Conservation (phyloP, 257 asterid genomes). For the Lavandula angustifolia region DNA sequence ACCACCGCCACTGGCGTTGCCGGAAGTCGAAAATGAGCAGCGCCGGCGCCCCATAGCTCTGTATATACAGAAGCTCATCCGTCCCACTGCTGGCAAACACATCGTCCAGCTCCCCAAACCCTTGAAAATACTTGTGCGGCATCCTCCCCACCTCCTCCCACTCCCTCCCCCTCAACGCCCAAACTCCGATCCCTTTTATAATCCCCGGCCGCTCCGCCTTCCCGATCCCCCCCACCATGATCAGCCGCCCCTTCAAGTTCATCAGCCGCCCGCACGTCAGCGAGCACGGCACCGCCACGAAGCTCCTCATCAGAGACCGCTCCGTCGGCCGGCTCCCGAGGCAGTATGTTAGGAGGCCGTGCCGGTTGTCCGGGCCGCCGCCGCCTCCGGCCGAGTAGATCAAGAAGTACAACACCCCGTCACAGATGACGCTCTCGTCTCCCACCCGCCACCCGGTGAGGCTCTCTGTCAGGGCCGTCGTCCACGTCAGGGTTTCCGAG, state of each 20-base stretch:
- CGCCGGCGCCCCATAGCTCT: slow-evolving; percentile 75
- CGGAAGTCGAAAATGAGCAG: slow-evolving; percentile 59
- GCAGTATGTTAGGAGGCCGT: slow-evolving; percentile 60
- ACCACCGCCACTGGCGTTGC: slow-evolving; percentile 78
- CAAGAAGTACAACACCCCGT: slow-evolving; percentile 73
- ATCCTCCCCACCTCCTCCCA: slow-evolving; percentile 79
- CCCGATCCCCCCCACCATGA: slow-evolving; percentile 95
- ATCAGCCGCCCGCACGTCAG: slow-evolving; percentile 90
- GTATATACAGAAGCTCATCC: slow-evolving; percentile 74
- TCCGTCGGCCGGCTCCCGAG: slow-evolving; percentile 39
- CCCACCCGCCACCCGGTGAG: slow-evolving; percentile 87
- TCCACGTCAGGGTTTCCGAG: slow-evolving; percentile 62
- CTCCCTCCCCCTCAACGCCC: slow-evolving; percentile 65
- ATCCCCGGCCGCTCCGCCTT: slow-evolving; percentile 74
- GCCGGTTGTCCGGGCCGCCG: slow-evolving; percentile 46
- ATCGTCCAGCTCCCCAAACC: slow-evolving; percentile 92
- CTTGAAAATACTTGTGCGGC: slow-evolving; percentile 85
- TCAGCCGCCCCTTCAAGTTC: slow-evolving; percentile 65
- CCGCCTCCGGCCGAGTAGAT: slow-evolving; percentile 69
- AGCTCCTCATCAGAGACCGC: slow-evolving; percentile 51
- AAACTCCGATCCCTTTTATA: slow-evolving; percentile 88
- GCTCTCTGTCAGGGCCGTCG: slow-evolving; percentile 51
- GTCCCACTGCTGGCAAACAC: slow-evolving; percentile 88
- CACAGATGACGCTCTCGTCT: slow-evolving; percentile 83
- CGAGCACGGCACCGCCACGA: slow-evolving; percentile 70